A percentile compares a stretch with the other conserved stretches of the same genome.
These are phyloP conservation scores for Lobulomyces angularis DNA, from an alignment of 192 early-diverging fungal species.

Conservation along the genomic window DNA sequence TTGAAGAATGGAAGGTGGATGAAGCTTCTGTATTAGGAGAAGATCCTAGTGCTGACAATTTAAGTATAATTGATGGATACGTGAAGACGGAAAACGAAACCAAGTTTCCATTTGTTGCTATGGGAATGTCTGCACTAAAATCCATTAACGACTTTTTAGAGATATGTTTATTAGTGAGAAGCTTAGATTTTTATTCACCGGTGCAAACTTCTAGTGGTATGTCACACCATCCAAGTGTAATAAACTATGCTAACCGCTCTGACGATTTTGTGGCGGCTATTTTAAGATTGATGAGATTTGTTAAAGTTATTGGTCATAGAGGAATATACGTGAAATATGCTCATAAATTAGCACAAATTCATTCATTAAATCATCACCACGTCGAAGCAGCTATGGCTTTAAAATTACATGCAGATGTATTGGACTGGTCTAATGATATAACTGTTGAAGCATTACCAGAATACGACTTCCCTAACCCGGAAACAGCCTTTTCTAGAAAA, in stretches of 20 bases:
- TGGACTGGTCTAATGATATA: conserved; percentile 44
- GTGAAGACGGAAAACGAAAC: too few relatives aligned
- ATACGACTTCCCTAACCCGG: conserved; percentile 28
- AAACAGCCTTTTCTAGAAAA: conserved; percentile 48
- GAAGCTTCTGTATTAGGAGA: too few relatives aligned
- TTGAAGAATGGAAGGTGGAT: too few relatives aligned
- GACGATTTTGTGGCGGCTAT: conserved; percentile 51
- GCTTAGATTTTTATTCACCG: too few relatives aligned
- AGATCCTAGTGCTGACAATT: too few relatives aligned
- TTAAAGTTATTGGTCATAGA: conserved; percentile 41
- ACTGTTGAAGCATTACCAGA: conserved; percentile 33
- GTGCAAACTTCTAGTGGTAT: too few relatives aligned
- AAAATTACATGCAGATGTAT: conserved; percentile 52
- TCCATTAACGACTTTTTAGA: too few relatives aligned
- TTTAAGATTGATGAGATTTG: conserved; percentile 51
- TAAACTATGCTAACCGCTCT: conserved; percentile 34
- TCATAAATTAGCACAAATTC: conserved; percentile 44
- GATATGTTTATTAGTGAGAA: too few relatives aligned
- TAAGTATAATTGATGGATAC: too few relatives aligned
- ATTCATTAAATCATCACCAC: conserved; percentile 35
- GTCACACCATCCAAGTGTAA: too few relatives aligned
- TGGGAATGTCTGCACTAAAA: too few relatives aligned
- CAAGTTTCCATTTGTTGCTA: too few relatives aligned
- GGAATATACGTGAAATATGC: conserved; percentile 58
- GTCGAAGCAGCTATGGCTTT: conserved; percentile 58